These are phyloP conservation scores for Verticillium albo-atrum DNA, from an alignment of 2,329 filamentous ascomycete genomes.

Conservation along the genomic window DNA sequence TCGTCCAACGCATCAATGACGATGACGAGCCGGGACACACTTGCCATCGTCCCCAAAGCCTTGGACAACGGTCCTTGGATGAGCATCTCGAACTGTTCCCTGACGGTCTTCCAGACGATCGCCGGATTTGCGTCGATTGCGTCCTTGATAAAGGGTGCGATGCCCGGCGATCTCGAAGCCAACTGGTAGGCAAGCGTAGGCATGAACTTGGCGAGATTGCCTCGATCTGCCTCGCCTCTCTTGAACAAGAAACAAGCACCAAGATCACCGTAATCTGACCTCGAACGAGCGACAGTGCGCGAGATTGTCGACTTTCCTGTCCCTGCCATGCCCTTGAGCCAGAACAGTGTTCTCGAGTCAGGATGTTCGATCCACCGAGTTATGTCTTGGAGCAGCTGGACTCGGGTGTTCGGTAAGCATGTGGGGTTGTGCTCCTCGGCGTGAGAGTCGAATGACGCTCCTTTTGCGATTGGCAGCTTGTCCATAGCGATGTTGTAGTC, in stretches of 20 bases:
- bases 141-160: slow-evolving; percentile 19
- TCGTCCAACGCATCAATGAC: slow-evolving; percentile 29
- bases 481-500: too few species aligned
- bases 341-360: slow-evolving; percentile 22
- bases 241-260: slow-evolving; percentile 41
- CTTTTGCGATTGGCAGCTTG: slow-evolving; percentile 14
- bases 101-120: slow-evolving; percentile 21
- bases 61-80: slow-evolving; percentile 26
- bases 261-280: slow-evolving; percentile 10
- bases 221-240: slow-evolving; percentile 31
- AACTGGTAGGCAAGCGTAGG: slow-evolving; percentile 27
- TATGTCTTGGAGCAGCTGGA: slow-evolving; percentile 24
- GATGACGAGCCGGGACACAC: slow-evolving; percentile 13
- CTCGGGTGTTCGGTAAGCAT: slow-evolving; percentile 25
- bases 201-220: slow-evolving; percentile 29
- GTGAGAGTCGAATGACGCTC: slow-evolving; percentile 28
- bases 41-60: slow-evolving; percentile 4
- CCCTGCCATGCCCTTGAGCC: slow-evolving; percentile 32
- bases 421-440: slow-evolving; percentile 23
- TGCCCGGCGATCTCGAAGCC: slow-evolving; percentile 22
- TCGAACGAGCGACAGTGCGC: slow-evolving; percentile 20
- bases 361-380: slow-evolving; percentile 17
- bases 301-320: slow-evolving; percentile 35
- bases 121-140: slow-evolving; percentile 24
- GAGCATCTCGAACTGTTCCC: slow-evolving; percentile 36